Percentiles rank a stretch among this genome's conserved stretches.
Conservation (phyloP, 768 basidiomycete genomes). For the Amanita molliuscula region DNA sequence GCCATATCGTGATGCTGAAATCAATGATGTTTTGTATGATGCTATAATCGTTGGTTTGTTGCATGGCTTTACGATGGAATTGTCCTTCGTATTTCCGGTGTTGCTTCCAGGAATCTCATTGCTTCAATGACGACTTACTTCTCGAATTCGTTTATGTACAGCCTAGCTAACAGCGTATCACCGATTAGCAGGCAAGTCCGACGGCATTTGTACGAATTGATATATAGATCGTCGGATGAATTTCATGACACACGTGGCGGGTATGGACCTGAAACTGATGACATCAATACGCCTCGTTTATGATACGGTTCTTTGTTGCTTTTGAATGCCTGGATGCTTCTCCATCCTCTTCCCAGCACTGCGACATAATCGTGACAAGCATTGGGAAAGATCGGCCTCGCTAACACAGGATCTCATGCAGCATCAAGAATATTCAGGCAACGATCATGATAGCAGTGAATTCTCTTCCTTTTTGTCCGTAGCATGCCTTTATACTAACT, state of each 20-base stretch:
- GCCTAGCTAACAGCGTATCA: too few species aligned
- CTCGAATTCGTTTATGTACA: too few species aligned
- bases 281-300: not conserved
- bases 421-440: not conserved
- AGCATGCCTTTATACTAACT: not conserved
- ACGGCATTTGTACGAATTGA: not conserved
- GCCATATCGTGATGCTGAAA: constrained; percentile 10
- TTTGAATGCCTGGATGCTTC: constrained; percentile 1
- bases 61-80: constrained; percentile 14
- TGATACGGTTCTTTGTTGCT: not conserved
- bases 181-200: too few species aligned
- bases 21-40: constrained; percentile 15
- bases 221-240: not conserved
- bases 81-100: constrained; percentile 11
- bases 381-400: not conserved
- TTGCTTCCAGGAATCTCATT: not conserved
- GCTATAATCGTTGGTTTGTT: constrained; percentile 16
- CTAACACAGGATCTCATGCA: not conserved
- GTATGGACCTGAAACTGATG: not conserved
- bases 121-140: not conserved
- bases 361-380: not conserved
- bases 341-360: not conserved
- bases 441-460: not conserved
- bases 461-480: not conserved
- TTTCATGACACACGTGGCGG: not conserved